phyloP scores from a whole-genome alignment of 148 eudicot genomes.

The Agrostemma githago region DNA sequence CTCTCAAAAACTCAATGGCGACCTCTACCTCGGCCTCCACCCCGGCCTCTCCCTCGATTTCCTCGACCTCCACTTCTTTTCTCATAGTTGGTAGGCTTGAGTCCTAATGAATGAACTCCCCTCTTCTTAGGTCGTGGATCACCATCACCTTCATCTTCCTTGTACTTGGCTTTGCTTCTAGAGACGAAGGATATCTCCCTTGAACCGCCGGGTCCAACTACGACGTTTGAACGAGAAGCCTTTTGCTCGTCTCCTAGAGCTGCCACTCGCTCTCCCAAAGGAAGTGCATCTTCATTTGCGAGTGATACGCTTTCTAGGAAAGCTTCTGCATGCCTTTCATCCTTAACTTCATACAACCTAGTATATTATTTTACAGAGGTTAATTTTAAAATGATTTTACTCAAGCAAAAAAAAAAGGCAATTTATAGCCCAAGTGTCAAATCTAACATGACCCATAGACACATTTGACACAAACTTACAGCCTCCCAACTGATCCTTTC shows the following conservation, averaged over 20 bases:
- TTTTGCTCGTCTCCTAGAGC: conserved; percentile 34
- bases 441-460: too few relatives aligned
- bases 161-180: conserved; percentile 51
- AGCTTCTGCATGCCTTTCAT: conserved; percentile 88
- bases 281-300: conserved; percentile 70
- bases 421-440: too few relatives aligned
- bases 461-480: too few relatives aligned
- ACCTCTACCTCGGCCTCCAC: conserved; percentile 37
- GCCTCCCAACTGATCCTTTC: too few relatives aligned
- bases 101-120: conserved; percentile 69
- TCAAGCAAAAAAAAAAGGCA: too few relatives aligned
- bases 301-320: conserved; percentile 54
- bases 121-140: conserved; percentile 51
- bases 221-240: conserved; percentile 38
- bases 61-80: conserved; percentile 48
- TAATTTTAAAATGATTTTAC: not conserved
- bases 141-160: conserved; percentile 63
- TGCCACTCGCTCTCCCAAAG: conserved; percentile 72
- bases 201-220: conserved; percentile 81
- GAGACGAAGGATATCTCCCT: conserved; percentile 77
- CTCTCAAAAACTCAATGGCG: conserved; percentile 21
- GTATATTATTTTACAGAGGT: not conserved
- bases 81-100: conserved; percentile 46
- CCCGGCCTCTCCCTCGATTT: conserved; percentile 40
- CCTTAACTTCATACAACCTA: conserved; percentile 88